Conservation (phyloP, 2,329 filamentous ascomycete genomes). For the Ceratocystis huliohia region DNA sequence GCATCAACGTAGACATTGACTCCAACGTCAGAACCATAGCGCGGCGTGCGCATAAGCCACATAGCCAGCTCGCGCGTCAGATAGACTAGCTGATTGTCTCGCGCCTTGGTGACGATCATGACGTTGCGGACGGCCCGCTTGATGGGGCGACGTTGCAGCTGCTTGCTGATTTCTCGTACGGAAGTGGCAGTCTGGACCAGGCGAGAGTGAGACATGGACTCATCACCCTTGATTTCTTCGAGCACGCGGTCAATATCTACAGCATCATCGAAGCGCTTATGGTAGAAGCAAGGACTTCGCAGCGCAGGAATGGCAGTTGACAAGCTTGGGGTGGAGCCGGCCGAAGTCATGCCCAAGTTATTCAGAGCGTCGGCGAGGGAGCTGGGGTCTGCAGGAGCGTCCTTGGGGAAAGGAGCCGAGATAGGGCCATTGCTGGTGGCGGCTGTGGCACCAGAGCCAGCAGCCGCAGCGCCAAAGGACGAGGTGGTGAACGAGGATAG, state of each 20-base stretch:
- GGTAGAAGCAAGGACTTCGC: constrained; percentile 93
- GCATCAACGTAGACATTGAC: constrained; percentile 98
- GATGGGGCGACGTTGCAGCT: constrained; percentile 82
- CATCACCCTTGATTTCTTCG: constrained; percentile 81
- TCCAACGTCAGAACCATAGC: constrained; percentile 79
- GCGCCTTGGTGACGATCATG: constrained; percentile 97
- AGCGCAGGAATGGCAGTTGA: constrained; percentile 48
- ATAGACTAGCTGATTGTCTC: constrained; percentile 84
- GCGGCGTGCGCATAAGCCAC: constrained; percentile 78
- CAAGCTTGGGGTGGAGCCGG: constrained; percentile 24
- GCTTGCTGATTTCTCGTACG: constrained; percentile 89
- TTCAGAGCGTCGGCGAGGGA: constrained; percentile 49
- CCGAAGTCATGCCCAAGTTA: constrained; percentile 36
- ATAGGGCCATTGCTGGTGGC: constrained; percentile 24
- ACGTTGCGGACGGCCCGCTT: constrained; percentile 83
- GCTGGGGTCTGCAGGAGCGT: constrained; percentile 27
- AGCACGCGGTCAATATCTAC: constrained; percentile 91
- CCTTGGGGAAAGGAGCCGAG: constrained; percentile 29
- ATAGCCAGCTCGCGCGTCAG: constrained; percentile 76
- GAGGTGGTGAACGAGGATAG: constrained; percentile 32
- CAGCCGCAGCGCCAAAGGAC: constrained; percentile 20
- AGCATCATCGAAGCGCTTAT: constrained; percentile 90
- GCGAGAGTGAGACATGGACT: constrained; percentile 83
- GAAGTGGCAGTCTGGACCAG: constrained; percentile 91
- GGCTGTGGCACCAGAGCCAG: constrained; percentile 21